phyloP scores from a whole-genome alignment of 2,329 filamentous ascomycete genomes.

The Sporothrix dimorphospora region DNA sequence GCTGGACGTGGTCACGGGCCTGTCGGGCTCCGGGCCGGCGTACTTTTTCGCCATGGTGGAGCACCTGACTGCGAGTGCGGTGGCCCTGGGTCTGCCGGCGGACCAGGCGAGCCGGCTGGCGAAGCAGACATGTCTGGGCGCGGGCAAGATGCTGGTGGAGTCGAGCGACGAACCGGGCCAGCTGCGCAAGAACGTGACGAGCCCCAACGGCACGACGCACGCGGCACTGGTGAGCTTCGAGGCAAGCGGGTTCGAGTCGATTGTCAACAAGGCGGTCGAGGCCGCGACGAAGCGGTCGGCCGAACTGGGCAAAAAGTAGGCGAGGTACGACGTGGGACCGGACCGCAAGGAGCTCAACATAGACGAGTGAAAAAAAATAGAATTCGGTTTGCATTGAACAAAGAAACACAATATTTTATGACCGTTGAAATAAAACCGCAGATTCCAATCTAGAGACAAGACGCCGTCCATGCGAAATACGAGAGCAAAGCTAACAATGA shows the following conservation, averaged over 20 bases:
- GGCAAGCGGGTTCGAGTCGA: conserved; percentile 46
- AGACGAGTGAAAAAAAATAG: not conserved
- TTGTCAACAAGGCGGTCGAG: conserved; percentile 52
- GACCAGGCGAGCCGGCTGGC: conserved; percentile 56
- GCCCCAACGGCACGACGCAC: conserved; percentile 56
- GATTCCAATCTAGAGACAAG: conserved; percentile 4
- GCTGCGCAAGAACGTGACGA: conserved; percentile 56
- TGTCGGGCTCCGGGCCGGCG: conserved; percentile 55
- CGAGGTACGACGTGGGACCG: not conserved
- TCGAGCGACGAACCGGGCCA: conserved; percentile 51
- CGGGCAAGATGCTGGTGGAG: conserved; percentile 54
- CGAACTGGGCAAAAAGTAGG: conserved; percentile 45
- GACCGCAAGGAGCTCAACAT: not conserved
- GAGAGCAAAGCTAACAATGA: not conserved
- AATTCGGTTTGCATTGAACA: not conserved
- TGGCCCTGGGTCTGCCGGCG: conserved; percentile 48
- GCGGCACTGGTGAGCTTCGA: conserved; percentile 55
- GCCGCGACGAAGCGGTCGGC: conserved; percentile 49
- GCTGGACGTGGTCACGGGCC: conserved; percentile 54
- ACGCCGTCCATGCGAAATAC: conserved; percentile 7
- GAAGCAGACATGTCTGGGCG: conserved; percentile 56
- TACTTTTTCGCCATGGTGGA: conserved; percentile 60
- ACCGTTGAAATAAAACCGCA: not conserved
- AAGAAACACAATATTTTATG: too few relatives aligned
- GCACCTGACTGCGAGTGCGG: conserved; percentile 51